Evolutionary conservation across 2,329 filamentous ascomycete genomes (phyloP), one percentile per base, ranked within the genome.

Genomic region (Sphaerostilbella broomeana): DNA sequence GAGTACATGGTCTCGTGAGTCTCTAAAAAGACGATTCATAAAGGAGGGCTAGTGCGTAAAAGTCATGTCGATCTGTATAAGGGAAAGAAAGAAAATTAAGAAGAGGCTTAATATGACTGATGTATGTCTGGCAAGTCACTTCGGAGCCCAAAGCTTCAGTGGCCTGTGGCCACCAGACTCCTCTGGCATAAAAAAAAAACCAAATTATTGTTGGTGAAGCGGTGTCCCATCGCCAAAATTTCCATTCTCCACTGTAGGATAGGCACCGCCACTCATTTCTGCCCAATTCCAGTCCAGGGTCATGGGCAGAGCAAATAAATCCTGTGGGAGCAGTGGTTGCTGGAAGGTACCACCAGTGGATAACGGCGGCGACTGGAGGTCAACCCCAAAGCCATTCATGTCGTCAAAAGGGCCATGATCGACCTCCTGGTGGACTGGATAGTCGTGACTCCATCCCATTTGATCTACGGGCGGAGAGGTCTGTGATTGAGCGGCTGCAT

Each of bases 231-330:
- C 27, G 13, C 27, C 63, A 52, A 70, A 73, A 43, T 69, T 72
- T 5, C 77, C 77, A 47, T 81, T 81, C 53, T 81, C 77, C 27
- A 81, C 77, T 18, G 72, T 72, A 9, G 77, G 76, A 50, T 81
- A 81, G 3, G 70, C 68, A 8, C 76, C 77, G n/a, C 77, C 76
- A 21, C 74, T 79, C 69, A 81, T 79, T 58, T 81, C 77, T 2
- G 77, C 76, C 75, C 77, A 81, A 54, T 76, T 87, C 88, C 89
- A 95, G 57, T 97, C 90, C 16, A 97, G 73, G 3, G 86, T 94
- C 81, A 95, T 94, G 2, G 90, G 89, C 77, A 97, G 81, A 59
- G 90, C 84, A 79, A 92, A 98, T 18, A 97, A 64, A 62, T 97
- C 92, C 52, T 90, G 87, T 4, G 92, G 90, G 16, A 97, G 78